Evolutionary conservation across 768 basidiomycete genomes (phyloP), one percentile per base, ranked within the genome.

Genomic region (Leccinum subtestaceum): DNA sequence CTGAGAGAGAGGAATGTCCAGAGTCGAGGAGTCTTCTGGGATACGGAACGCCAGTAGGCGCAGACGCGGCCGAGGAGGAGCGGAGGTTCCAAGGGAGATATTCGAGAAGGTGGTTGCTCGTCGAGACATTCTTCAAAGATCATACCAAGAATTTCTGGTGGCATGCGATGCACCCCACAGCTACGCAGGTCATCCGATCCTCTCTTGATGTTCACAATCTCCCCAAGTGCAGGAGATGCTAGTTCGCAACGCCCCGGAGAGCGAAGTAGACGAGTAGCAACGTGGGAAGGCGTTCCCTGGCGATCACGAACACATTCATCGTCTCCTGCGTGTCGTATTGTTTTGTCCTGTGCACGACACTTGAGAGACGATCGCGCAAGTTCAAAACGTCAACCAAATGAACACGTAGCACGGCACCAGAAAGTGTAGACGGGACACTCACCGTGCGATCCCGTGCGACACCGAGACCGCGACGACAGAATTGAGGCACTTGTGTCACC

Each of bases 61-160:
- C 72, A 73, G 29, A 73, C 61, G 7, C 56, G 65, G 1, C 63
- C 63, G 12, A 73, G 62, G 19, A 69, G 63, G 19, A 73, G 68
- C 2, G 72, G 70, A 4, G 62, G 27, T 32, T 64, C 56, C 2
- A 62, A 57, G 8, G 62, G 27, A 6, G 52, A 36, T 11, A 45
- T 53, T 1, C 38, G 25, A 43, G 59, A 52, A 17, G 56, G 25
- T 15, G 51, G 38, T 1, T 40, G 40, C 29, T 36, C 50, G 36
- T 60, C 54, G 17, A 69, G 50, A 36, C 62, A 71, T 19, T 48
- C 46, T 57, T 71, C 67, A 36, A 70, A 70, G 6, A 70, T 65
- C 25, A 63, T 61, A 15, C 63, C 61, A 2, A 80, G 63, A 81
- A 84, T 72, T 73, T 84, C 65, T 1, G 70, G 69, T 4, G 69